Percentiles rank a stretch among this genome's conserved stretches.
Conservation (phyloP, 176 grass and related monocot genomes). For the Avena insularis region DNA sequence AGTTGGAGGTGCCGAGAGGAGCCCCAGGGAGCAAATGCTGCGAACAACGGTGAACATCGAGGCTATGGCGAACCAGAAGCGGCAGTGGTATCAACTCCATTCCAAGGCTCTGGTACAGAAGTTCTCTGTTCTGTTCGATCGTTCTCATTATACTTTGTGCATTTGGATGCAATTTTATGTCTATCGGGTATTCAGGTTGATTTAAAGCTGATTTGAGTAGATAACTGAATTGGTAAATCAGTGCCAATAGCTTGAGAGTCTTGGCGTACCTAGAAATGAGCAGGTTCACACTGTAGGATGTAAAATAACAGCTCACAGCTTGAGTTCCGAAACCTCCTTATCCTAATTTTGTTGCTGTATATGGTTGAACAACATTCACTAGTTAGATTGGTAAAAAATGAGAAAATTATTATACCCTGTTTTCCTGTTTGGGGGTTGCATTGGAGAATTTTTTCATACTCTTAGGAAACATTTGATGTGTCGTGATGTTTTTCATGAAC, state of each 20-base stretch:
- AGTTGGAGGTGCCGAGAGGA: constrained; percentile 44
- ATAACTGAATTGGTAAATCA: constrained; percentile 19
- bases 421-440: not conserved
- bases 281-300: constrained; percentile 3
- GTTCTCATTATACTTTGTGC: not conserved
- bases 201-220: constrained; percentile 19
- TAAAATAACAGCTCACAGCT: not conserved
- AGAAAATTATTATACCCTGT: not conserved
- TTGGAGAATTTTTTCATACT: not conserved
- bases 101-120: constrained; percentile 67
- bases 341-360: not conserved
- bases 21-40: constrained; percentile 62
- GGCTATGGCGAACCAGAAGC: constrained; percentile 93
- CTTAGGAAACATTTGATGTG: not conserved
- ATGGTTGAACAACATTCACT: not conserved
- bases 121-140: constrained; percentile 11
- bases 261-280: not conserved
- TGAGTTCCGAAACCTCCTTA: not conserved
- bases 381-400: not conserved
- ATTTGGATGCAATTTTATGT: constrained; percentile 17
- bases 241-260: constrained; percentile 19
- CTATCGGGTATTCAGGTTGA: not conserved
- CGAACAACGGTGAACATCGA: constrained; percentile 75
- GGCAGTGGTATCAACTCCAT: constrained; percentile 88
- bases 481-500: not conserved